Conservation (phyloP, 352 stramenopile species). For the Halophytophthora batemanensis region DNA sequence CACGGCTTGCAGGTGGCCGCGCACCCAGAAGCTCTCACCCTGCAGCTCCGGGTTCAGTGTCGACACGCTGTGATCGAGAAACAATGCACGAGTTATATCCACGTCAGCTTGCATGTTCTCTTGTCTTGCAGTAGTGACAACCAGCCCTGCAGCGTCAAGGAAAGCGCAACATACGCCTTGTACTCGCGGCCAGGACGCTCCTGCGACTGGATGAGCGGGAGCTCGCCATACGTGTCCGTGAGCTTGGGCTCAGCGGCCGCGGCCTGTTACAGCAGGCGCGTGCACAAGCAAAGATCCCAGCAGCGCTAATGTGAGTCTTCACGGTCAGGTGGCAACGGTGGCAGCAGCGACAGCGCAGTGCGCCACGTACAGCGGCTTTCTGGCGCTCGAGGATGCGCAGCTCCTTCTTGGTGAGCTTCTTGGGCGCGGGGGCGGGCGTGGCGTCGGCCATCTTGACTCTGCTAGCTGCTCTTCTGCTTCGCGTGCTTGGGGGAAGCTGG, state of each 20-base stretch:
- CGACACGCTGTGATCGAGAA: conserved; percentile 15
- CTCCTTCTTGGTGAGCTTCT: conserved; percentile 90
- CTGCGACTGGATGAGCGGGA: conserved; percentile 89
- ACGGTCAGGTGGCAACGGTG: neutral
- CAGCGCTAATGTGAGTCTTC: no score
- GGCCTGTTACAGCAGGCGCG: conserved; percentile 23
- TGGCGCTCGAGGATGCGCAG: conserved; percentile 86
- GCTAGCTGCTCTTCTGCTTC: conserved; percentile 8
- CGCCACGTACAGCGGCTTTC: conserved; percentile 56
- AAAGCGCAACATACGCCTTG: conserved; percentile 56
- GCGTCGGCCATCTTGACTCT: conserved; percentile 46
- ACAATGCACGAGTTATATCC: conserved; percentile 27
- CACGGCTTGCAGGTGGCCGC: conserved; percentile 94
- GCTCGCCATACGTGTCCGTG: conserved; percentile 85
- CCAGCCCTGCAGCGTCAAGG: no score
- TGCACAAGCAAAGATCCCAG: neutral
- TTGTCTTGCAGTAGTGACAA: no score
- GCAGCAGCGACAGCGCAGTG: conserved; percentile 2
- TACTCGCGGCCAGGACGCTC: conserved; percentile 61
- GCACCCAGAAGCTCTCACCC: conserved; percentile 92
- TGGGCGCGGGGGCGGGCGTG: conserved; percentile 37
- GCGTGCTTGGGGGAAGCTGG: neutral
- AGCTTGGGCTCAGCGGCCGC: conserved; percentile 62
- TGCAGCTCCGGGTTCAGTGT: conserved; percentile 77
- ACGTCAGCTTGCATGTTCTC: no score